These are phyloP conservation scores for Boletus tomentosulus DNA, from an alignment of 768 basidiomycete genomes.

Conservation along the genomic window DNA sequence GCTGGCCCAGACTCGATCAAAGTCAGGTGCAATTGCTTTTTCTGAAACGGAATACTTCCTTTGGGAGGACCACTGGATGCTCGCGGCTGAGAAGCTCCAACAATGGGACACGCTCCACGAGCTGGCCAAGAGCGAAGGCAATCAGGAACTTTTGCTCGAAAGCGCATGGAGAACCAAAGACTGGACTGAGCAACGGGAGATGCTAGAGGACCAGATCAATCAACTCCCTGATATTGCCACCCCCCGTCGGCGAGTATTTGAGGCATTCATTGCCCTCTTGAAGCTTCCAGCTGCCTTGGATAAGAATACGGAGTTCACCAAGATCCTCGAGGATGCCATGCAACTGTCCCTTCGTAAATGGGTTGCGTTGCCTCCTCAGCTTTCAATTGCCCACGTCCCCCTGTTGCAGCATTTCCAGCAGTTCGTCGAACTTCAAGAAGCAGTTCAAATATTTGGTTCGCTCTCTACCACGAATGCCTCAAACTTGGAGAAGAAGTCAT, in stretches of 20 bases:
- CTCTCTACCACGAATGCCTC: conserved; percentile 79
- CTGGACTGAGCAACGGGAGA: conserved; percentile 79
- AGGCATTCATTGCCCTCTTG: conserved; percentile 87
- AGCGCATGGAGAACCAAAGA: conserved; percentile 93
- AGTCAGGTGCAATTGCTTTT: conserved; percentile 79
- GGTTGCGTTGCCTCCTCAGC: conserved; percentile 79
- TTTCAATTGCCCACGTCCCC: conserved; percentile 91
- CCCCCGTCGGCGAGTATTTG: conserved; percentile 95
- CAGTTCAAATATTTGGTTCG: conserved; percentile 89
- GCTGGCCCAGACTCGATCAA: conserved; percentile 79
- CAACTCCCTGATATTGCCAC: conserved; percentile 84
- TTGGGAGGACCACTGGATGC: conserved; percentile 99
- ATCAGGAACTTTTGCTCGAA: conserved; percentile 90
- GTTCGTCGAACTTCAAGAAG: conserved; percentile 96
- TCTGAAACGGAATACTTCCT: conserved; percentile 94
- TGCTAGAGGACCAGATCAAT: conserved; percentile 75
- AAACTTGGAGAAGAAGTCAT: conserved; percentile 93
- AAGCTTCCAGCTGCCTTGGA: conserved; percentile 79
- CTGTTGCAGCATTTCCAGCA: conserved; percentile 98
- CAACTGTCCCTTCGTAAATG: conserved; percentile 96
- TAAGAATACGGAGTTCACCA: conserved; percentile 84
- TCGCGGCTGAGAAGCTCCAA: conserved; percentile 92
- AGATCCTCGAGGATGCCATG: conserved; percentile 91
- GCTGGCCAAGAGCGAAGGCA: conserved; percentile 81
- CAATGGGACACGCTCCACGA: conserved; percentile 97